These are phyloP conservation scores for Russula brevipes DNA, from an alignment of 768 basidiomycete genomes.

Conservation along the genomic window DNA sequence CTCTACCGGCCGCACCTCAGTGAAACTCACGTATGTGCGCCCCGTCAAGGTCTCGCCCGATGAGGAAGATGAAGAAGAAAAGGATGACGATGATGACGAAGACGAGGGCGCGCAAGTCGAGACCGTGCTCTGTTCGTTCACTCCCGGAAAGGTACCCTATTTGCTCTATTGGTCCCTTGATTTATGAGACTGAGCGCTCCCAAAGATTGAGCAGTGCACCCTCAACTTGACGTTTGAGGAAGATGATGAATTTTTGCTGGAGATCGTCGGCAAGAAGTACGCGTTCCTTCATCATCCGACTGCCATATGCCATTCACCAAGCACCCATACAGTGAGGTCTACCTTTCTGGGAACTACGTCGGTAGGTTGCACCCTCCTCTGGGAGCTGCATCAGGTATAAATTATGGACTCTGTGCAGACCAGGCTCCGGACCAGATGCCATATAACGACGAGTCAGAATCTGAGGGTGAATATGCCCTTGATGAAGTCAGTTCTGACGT, in stretches of 20 bases:
- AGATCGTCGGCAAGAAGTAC: constrained; percentile 79
- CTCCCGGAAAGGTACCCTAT: constrained; percentile 65
- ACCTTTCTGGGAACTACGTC: constrained; percentile 83
- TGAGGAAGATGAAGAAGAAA: constrained; percentile 43
- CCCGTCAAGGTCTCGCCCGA: constrained; percentile 41
- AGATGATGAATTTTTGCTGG: constrained; percentile 60
- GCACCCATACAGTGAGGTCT: constrained; percentile 48
- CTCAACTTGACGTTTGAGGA: constrained; percentile 67
- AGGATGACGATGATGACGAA: constrained; percentile 39
- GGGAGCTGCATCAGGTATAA: background rate
- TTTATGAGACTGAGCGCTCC: constrained; percentile 1
- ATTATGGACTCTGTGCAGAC: constrained; percentile 36
- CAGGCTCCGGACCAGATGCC: constrained; percentile 50
- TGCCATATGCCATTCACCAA: background rate
- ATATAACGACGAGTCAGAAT: constrained; percentile 46
- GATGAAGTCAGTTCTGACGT: constrained; percentile 79
- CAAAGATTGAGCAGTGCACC: constrained; percentile 70
- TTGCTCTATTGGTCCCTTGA: background rate
- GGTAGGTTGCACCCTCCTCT: constrained; percentile 38
- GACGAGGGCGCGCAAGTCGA: constrained; percentile 35
- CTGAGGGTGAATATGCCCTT: constrained; percentile 59
- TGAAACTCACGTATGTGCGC: constrained; percentile 58
- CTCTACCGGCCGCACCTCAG: constrained; percentile 51
- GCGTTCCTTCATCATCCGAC: constrained; percentile 20
- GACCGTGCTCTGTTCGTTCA: constrained; percentile 72